Evolutionary conservation across 805 yeast genomes (phyloP), one percentile per base, ranked within the genome.

Genomic region (Kodamaea laetipori): DNA sequence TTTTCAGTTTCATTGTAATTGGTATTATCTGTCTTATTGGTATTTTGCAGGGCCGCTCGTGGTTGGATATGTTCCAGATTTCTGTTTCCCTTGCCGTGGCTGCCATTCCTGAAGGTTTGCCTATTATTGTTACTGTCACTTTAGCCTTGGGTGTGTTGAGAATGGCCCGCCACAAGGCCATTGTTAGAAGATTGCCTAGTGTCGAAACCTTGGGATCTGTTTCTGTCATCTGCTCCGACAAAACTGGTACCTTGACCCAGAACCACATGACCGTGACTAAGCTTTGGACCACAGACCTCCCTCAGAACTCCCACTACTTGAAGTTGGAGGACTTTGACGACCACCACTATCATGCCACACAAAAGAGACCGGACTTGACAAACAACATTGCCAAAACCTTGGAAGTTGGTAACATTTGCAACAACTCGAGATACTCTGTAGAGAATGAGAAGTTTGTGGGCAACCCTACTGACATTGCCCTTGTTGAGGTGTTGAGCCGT

Each of bases 71-170:
- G 97, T 92, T 94, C 68, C 97, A 92, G 64, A 90, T 94, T 46
- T 88, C 97, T 1, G 99, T 94, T 7, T 90, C 97, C 1, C 74
- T 94, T 49, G 99, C 99, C 2, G 99, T 94, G 13, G 99, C 99
- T 39, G 99, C 99, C 3, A 94, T 94, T 55, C 99, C 99, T 4
- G 99, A 94, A 66, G 99, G 99, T 43, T 77, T 94, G 53, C 99
- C 99, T 0, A 94, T 94, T 56, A 94, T 94, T 62, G 99, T 94
- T 31, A 92, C 99, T 4, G 99, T 94, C 7, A 94, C 99, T 0
- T 73, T 94, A 50, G 99, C 99, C 0, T 73, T 94, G 16, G 99
- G 99, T 39, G 99, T 94, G 34, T 73, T 94, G 53, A 77, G 98
- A 68, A 94, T 94, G 99, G 97, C 99, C 4, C 81, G 80, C 41